Evolutionary conservation across 345 rosid genomes (phyloP), one percentile per base, ranked within the genome.

Genomic region (Eucalyptus melliodora): DNA sequence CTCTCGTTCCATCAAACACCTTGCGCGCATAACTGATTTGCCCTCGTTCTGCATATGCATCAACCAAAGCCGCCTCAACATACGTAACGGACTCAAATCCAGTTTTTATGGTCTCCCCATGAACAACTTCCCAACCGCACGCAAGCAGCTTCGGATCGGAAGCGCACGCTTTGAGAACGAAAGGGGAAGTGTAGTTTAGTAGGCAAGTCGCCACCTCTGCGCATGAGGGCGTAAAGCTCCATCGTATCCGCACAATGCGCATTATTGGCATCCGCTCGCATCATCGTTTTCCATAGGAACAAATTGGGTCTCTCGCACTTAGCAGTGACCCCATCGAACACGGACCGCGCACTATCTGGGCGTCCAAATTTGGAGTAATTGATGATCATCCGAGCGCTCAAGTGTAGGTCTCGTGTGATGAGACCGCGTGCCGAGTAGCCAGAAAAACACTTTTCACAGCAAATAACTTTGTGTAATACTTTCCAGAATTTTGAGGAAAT

Each of bases 1-100:
- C 89, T 94, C 5, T 91, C 91, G 95, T 93, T 93, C 90, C 87
- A 69, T 94, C 97, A 90, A 95, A 95, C 95, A 95, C 92, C 91
- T 95, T 93, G 56, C 89, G 44, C 1, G 96, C 96, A 45, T 86
- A 87, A 37, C 51, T 89, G 2, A 88, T 92, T 23, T 92, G 72
- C 9, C 89, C 93, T 86, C 91, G 90, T 88, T 94, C 90, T 37
- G 93, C 94, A 77, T 93, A 94, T 87, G 89, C 62, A 34, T 92
- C 95, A 1, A 95, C 95, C 3, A 94, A 87, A 44, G 94, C 94
- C 30, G 96, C 93, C 1, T 92, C 98, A 50, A 95, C 94, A 14
- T 88, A 91, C 89, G 94, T 86, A 56, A 95, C 95, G 23, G 91
- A 91, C 44, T 89, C 24, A 87, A 56, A 91, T 80, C 97, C 97